A percentile compares a stretch with the other conserved stretches of the same genome.
Conservation (phyloP, 2,329 filamentous ascomycete genomes). For the Pseudocercospora vitis region DNA sequence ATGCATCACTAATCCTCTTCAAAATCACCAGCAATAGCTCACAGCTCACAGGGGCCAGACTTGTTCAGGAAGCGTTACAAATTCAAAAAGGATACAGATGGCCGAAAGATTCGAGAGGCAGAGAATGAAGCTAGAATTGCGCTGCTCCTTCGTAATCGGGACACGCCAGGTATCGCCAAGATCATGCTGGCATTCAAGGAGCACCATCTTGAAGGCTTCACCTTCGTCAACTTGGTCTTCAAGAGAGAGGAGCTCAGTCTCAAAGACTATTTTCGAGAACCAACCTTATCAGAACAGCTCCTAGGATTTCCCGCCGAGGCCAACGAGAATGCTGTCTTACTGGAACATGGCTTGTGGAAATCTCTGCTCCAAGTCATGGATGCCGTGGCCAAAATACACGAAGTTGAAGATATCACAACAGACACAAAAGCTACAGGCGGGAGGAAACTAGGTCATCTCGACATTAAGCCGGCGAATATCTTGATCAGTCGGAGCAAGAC, state of each 20-base stretch:
- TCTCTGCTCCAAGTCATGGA: constrained; percentile 10
- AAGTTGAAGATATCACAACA: neutral
- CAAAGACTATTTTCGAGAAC: constrained; percentile 9
- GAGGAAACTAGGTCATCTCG: constrained; percentile 9
- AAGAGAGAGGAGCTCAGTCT: constrained; percentile 9
- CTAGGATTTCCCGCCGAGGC: neutral
- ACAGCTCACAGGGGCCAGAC: neutral
- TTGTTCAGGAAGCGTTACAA: constrained; percentile 9
- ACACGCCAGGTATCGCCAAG: constrained; percentile 5
- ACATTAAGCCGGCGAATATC: constrained; percentile 15
- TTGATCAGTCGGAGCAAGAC: constrained; percentile 6
- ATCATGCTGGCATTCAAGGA: constrained; percentile 7
- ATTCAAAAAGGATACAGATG: neutral
- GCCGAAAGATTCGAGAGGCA: neutral
- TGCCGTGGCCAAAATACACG: constrained; percentile 10
- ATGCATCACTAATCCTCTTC: neutral
- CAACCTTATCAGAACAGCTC: neutral
- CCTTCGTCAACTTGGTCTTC: constrained; percentile 8
- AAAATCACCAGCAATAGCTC: neutral
- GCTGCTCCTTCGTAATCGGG: constrained; percentile 3
- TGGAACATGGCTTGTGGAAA: constrained; percentile 11
- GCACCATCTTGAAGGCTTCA: constrained; percentile 4
- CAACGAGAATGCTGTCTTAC: constrained; percentile 1
- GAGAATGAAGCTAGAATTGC: constrained; percentile 9
- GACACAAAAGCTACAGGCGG: neutral